These are phyloP conservation scores for Pythium diclinum DNA, from an alignment of 352 stramenopile species.

Conservation along the genomic window DNA sequence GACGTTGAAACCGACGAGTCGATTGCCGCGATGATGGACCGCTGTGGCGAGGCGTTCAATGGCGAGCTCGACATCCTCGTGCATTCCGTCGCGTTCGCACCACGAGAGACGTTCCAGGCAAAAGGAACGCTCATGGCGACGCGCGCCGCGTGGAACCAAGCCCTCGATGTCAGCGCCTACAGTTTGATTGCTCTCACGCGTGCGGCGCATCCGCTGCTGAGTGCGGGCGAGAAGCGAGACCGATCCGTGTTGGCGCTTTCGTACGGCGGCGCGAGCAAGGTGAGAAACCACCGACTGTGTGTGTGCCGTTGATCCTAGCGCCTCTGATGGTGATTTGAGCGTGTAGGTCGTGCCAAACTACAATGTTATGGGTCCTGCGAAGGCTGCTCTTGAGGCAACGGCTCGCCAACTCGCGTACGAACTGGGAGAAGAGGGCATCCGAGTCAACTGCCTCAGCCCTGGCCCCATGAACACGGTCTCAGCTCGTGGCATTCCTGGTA, in stretches of 20 bases:
- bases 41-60: slow-evolving; percentile 41
- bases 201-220: slow-evolving; percentile 57
- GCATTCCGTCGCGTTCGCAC: slow-evolving; percentile 90
- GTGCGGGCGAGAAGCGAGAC: slow-evolving; percentile 25
- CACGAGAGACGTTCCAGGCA: slow-evolving; percentile 63
- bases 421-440: slow-evolving; percentile 66
- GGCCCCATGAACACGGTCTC: slow-evolving; percentile 90
- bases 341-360: slow-evolving; percentile 84
- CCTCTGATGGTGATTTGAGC: neutral
- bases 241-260: slow-evolving; percentile 85
- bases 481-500: slow-evolving; percentile 85
- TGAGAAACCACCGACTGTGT: slow-evolving; percentile 3
- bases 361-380: slow-evolving; percentile 91
- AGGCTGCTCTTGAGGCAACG: slow-evolving; percentile 86
- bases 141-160: slow-evolving; percentile 61
- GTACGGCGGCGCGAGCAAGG: slow-evolving; percentile 78
- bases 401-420: slow-evolving; percentile 83
- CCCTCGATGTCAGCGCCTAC: slow-evolving; percentile 87
- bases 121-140: slow-evolving; percentile 50
- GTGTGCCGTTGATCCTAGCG: no score
- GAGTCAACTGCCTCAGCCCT: slow-evolving; percentile 89
- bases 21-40: slow-evolving; percentile 47
- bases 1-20: slow-evolving; percentile 69
- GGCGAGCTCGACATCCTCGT: slow-evolving; percentile 81
- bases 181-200: slow-evolving; percentile 85